A percentile compares a stretch with the other conserved stretches of the same genome.
phyloP scores from a whole-genome alignment of 2,329 filamentous ascomycete genomes.

The Xylariomycetidae sp. region DNA sequence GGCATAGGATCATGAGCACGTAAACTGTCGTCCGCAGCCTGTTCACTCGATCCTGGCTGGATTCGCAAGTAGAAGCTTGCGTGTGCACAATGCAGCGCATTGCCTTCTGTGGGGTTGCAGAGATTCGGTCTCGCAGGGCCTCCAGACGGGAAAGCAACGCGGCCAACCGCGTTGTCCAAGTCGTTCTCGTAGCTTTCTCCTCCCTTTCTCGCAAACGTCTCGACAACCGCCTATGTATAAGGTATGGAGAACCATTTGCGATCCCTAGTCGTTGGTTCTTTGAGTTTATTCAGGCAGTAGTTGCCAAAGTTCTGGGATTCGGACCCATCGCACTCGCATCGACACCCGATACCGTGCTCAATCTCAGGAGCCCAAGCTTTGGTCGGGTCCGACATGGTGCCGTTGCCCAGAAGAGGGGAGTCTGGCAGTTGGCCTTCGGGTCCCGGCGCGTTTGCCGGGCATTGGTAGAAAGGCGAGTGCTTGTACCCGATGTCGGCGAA shows the following conservation, averaged over 20 bases:
- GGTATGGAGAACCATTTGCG: slow-evolving; percentile 26
- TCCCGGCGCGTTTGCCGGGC: slow-evolving; percentile 30
- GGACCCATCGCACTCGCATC: slow-evolving; percentile 33
- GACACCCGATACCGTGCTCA: slow-evolving; percentile 33
- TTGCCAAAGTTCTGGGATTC: slow-evolving; percentile 25
- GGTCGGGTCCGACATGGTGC: slow-evolving; percentile 1
- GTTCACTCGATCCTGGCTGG: too few species aligned
- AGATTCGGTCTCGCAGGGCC: too few species aligned
- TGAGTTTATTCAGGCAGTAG: slow-evolving; percentile 33
- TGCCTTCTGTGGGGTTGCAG: too few species aligned
- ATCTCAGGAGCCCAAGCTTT: slow-evolving; percentile 22
- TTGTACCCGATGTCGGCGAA: slow-evolving; percentile 39
- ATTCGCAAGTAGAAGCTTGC: too few species aligned
- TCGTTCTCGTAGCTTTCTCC: too few species aligned
- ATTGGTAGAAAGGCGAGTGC: slow-evolving; percentile 29
- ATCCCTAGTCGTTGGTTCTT: slow-evolving; percentile 27
- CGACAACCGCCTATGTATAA: too few species aligned
- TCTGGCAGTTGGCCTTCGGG: slow-evolving; percentile 30
- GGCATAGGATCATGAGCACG: too few species aligned
- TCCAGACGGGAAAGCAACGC: too few species aligned
- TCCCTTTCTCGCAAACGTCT: too few species aligned
- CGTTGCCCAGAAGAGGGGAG: slow-evolving; percentile 24
- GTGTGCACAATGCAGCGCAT: too few species aligned
- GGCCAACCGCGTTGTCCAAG: too few species aligned
- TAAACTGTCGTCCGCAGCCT: too few species aligned